phyloP scores from a whole-genome alignment of 2,329 filamentous ascomycete species.

The Bipolaris victoriae region DNA sequence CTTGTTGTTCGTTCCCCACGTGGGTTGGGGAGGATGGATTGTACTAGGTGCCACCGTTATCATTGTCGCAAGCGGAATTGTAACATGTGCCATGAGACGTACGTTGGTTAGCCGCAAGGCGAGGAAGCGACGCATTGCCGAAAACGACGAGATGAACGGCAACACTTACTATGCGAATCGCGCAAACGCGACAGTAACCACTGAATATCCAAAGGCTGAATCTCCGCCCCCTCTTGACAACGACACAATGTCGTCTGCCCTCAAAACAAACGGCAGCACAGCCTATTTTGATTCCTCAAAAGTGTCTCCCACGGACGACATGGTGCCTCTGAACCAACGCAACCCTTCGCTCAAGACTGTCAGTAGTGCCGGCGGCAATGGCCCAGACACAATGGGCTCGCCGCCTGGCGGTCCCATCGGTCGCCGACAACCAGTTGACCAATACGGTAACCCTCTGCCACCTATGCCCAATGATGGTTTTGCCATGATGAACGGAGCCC shows the following conservation, averaged over 20 bases:
- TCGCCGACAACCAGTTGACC: slow-evolving; percentile 59
- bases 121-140: slow-evolving; percentile 86
- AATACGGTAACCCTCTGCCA: slow-evolving; percentile 67
- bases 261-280: slow-evolving; percentile 62
- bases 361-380: slow-evolving; percentile 53
- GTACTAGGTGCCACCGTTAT: slow-evolving; percentile 88
- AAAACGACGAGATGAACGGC: slow-evolving; percentile 97
- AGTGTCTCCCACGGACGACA: slow-evolving; percentile 69
- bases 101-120: slow-evolving; percentile 91
- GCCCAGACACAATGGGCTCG: slow-evolving; percentile 45
- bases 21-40: slow-evolving; percentile 93
- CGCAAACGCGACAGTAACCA: slow-evolving; percentile 36
- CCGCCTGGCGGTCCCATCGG: slow-evolving; percentile 48
- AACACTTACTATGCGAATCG: slow-evolving; percentile 78
- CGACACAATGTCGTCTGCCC: slow-evolving; percentile 63
- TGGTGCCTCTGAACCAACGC: slow-evolving; percentile 70
- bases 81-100: slow-evolving; percentile 93
- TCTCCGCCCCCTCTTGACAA: slow-evolving; percentile 59
- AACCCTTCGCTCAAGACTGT: slow-evolving; percentile 66
- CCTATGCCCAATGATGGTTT: slow-evolving; percentile 55
- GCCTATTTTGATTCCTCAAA: slow-evolving; percentile 69
- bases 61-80: slow-evolving; percentile 78
- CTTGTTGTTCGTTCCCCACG: slow-evolving; percentile 89
- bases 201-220: slow-evolving; percentile 58
- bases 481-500: slow-evolving; percentile 44